These are phyloP conservation scores for Clonostachys byssicola DNA, from an alignment of 2,329 filamentous ascomycete species.

Conservation along the genomic window DNA sequence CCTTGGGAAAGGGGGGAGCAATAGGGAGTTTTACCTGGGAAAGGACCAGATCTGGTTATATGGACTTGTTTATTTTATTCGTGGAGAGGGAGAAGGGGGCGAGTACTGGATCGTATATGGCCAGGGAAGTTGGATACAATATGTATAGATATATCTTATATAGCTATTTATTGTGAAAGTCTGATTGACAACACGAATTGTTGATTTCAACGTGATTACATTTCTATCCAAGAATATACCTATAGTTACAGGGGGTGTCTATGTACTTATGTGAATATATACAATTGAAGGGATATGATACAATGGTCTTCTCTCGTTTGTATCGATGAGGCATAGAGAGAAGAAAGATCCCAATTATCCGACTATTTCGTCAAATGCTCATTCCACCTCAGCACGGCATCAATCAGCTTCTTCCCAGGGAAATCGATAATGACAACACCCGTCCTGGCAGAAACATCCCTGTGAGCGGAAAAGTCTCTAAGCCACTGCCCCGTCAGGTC, in stretches of 20 bases:
- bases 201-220: too few relatives aligned
- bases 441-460: slow-evolving; percentile 20
- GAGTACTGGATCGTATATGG: too few relatives aligned
- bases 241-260: background rate
- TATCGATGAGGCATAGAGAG: background rate
- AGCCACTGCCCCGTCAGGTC: slow-evolving; percentile 42
- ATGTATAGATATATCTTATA: too few relatives aligned
- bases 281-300: background rate
- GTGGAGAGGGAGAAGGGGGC: too few relatives aligned
- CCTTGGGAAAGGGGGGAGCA: too few relatives aligned
- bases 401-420: slow-evolving; percentile 34
- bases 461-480: slow-evolving; percentile 15
- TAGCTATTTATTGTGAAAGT: too few relatives aligned
- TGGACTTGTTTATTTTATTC: too few relatives aligned
- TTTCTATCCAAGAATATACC: too few relatives aligned
- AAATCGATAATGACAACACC: slow-evolving; percentile 46
- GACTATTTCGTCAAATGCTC: background rate
- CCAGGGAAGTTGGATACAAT: too few relatives aligned
- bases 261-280: background rate
- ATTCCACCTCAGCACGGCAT: slow-evolving; percentile 36
- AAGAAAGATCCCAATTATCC: background rate
- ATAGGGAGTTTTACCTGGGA: too few relatives aligned
- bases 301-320: background rate
- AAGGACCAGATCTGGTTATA: too few relatives aligned
- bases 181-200: too few relatives aligned